Base-by-base conservation (phyloP, 495 filamentous ascomycete genomes). In the Aspergillus biplanus region DNA sequence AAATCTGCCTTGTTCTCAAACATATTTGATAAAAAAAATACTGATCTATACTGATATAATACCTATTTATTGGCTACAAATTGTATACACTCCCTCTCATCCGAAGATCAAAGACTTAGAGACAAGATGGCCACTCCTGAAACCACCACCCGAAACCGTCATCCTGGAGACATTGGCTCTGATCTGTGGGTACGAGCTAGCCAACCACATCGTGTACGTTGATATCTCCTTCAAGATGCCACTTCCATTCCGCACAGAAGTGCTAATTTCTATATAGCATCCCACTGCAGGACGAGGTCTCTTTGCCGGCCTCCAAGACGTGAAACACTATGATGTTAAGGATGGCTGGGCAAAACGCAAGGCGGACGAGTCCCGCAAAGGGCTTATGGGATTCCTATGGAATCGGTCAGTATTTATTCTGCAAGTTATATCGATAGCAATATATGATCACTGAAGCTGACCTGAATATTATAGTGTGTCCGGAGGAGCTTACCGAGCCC, bases 341-440 rank as follows among this genome's bases (percentile, higher is more conserved):
- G 50, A 53, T n/a, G 50, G 50, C 5, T 53, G 21, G 27, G 50
- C 50, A 33, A 53, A n/a, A 21, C 50, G 50, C 50, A 53, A 53
- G 50, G 21, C 50, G 32, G 50, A 34, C 21, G 32, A 32, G 6
- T 7, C 50, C 33, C 50, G 13, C 9, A 11, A 11, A 33, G 50
- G 50, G 6, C 12, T 53, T 4, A 11, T 53, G 12, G 21, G 7
- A 11, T 34, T 12, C 33, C 12, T 53, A 8, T 53, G 50, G 50
- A 34, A 53, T 21, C 9, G 50, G 50, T 33, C 32, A 53, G 50
- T 11, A 50, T 50, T 21, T 21, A 18, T 27, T 27, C 47, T 31
- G 7, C 47, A 13, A 7, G 6, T 13, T 16, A 21, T 21, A 49
- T 11, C 21, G 21, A 27, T 27, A 27, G n/a, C 39, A 44, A 44